Evolutionary conservation across 495 filamentous ascomycete genomes (phyloP).

Genomic region (Penicillium tannophilum): DNA sequence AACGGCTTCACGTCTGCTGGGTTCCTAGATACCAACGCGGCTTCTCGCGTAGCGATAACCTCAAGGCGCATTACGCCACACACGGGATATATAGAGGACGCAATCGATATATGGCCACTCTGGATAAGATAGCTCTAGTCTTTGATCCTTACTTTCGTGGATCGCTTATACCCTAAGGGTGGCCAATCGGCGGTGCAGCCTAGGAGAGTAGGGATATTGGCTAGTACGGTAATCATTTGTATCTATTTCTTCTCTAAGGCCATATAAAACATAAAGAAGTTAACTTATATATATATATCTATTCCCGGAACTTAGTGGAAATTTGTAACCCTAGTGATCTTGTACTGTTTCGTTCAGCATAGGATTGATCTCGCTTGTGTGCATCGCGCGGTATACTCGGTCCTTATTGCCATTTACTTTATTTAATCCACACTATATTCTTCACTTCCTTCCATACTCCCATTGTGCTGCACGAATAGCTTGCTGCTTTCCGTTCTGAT

Average conservation of each 20-base stretch:
- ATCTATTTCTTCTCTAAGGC: neutral
- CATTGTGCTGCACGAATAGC: neutral
- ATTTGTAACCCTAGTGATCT: no score
- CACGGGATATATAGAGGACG: slow-evolving; percentile 22
- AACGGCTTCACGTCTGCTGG: slow-evolving; percentile 34
- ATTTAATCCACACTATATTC: neutral
- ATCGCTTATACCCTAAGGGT: slow-evolving; percentile 7
- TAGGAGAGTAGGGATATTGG: neutral
- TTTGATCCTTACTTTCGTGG: slow-evolving; percentile 24
- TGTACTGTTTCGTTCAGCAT: no score
- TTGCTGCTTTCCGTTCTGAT: neutral
- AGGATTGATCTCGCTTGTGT: neutral
- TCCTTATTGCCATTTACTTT: neutral
- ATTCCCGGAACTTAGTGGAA: no score
- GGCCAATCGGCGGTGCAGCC: slow-evolving; percentile 1
- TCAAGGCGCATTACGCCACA: slow-evolving; percentile 25
- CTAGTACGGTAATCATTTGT: neutral
- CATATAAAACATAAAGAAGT: no score
- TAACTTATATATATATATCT: no score
- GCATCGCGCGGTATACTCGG: neutral
- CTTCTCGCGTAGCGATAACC: slow-evolving; percentile 26
- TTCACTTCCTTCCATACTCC: neutral
- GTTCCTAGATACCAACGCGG: slow-evolving; percentile 19
- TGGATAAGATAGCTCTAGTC: slow-evolving; percentile 15
- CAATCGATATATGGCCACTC: slow-evolving; percentile 24